Base-by-base conservation (phyloP, 2,329 filamentous ascomycete species). In the Beauveria sp. region DNA sequence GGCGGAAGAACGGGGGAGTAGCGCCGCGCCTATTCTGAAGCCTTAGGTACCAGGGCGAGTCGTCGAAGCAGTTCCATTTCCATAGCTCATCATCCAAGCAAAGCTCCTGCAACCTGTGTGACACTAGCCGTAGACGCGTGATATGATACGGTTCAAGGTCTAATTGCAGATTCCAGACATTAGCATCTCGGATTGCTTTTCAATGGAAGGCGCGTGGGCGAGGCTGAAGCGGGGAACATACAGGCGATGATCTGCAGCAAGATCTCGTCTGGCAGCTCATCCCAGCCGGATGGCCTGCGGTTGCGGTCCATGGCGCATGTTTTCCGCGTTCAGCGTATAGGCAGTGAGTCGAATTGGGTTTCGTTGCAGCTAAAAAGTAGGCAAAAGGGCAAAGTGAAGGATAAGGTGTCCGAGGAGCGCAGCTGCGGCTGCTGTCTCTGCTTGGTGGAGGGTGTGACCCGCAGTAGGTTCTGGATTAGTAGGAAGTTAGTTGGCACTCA, bases 61-160 rank as follows among this genome's bases (percentile, higher is more conserved):
- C 78, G 42, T 87, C 80, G 71, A 95, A 91, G 72, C 89, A 93
- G 70, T 87, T 80, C 3, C 81, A 76, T 64, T 88, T 88, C 93
- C 93, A 97, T 42, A 93, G 77, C 45, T 80, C 82, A 67, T 89
- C 83, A 70, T 96, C 91, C 62, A 91, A 86, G 45, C 85, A 88
- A 48, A 95, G 78, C 34, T 77, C 74, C 31, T 87, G 81, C 63
- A 93, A 83, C 50, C 79, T 81, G 65, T 80, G 84, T 28, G 86
- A 93, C 14, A 91, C 84, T 22, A 83, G 80, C 74, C 93, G 90
- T 40, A 93, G 77, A 61, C 74, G 80, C 62, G 88, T 83, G 63
- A 93, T 67, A 50, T 73, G 64, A 34, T 66, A 65, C 31, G 74
- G 74, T n/a, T 73, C 70, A 62, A 76, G 72, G 64, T 73, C 74